Base-by-base conservation (phyloP, 768 basidiomycete genomes). In the Rhodotorula babjevae region DNA sequence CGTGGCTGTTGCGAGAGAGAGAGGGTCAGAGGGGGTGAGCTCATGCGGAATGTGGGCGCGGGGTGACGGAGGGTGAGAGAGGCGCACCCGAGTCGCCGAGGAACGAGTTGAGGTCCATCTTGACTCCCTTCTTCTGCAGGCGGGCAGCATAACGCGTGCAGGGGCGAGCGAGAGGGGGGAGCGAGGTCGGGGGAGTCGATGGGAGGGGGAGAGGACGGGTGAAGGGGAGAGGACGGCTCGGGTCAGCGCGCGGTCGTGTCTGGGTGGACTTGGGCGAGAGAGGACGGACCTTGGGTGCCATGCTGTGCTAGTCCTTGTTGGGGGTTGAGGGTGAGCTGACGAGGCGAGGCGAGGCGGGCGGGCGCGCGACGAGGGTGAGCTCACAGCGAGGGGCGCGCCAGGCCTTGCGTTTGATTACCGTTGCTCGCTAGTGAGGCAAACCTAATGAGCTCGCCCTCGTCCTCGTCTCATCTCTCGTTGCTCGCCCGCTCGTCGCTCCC, bases 51-150 rank as follows among this genome's bases (percentile, higher is more conserved):
- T 16, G 47, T 31, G 16, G 8, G n/a, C 18, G 6, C 21, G 42
- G 12, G 0, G 19, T 18, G 36, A 3, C 14, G 25, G 10, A 42
- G 52, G 6, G 42, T 5, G 23, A 10, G 33, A 9, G 18, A 14
- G 50, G 83, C 92, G 80, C 77, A 95, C 95, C 80, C 77, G 81
- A 85, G 82, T 96, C 92, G 58, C 88, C 91, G 74, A 98, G 86
- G 84, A 97, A 98, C 83, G 90, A 92, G 82, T 89, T 90, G 72
- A 98, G 84, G 69, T 92, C 87, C 82, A 97, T 96, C 83, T 95
- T 88, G 78, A 87, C 87, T 85, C 91, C 91, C 81, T 89, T 89
- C 84, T 92, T 91, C 47, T 94, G 93, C 76, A 92, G 92, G 94
- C 2, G 3, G n/a, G 49, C 3, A 19, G 53, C 65, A 59, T 66